These are phyloP conservation scores for Aristolochia californica DNA, from an alignment of 164 flowering plant genomes.

Conservation along the genomic window DNA sequence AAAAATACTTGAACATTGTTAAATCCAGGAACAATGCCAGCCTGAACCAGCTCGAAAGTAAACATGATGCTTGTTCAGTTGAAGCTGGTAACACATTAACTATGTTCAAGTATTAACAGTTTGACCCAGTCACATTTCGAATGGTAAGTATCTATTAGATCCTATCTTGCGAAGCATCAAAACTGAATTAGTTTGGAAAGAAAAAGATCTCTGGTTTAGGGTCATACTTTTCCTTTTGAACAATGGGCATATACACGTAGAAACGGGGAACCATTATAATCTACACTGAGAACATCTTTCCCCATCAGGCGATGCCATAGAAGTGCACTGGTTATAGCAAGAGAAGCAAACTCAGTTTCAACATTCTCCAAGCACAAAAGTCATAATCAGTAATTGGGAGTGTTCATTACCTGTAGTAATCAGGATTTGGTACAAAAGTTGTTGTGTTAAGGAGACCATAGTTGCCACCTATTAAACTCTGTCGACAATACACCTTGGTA, in stretches of 20 bases:
- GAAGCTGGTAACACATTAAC: too few relatives aligned
- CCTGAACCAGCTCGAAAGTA: too few relatives aligned
- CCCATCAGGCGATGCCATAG: slow-evolving; percentile 95
- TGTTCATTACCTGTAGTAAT: slow-evolving; percentile 63
- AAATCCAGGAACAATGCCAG: too few relatives aligned
- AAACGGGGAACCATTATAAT: slow-evolving; percentile 29
- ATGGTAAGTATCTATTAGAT: too few relatives aligned
- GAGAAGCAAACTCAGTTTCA: not conserved
- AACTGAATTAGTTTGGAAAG: not conserved
- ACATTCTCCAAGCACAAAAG: not conserved
- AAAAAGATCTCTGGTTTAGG: not conserved
- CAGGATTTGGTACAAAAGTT: slow-evolving; percentile 78
- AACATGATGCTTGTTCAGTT: too few relatives aligned
- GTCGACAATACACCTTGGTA: slow-evolving; percentile 81
- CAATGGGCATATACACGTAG: slow-evolving; percentile 89
- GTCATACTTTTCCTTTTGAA: slow-evolving; percentile 65
- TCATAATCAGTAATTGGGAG: not conserved
- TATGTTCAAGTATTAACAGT: too few relatives aligned
- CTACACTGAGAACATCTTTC: slow-evolving; percentile 49
- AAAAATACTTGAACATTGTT: too few relatives aligned
- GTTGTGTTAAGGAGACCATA: slow-evolving; percentile 76
- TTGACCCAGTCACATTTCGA: too few relatives aligned
- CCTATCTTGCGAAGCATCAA: not conserved
- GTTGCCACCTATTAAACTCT: slow-evolving; percentile 77
- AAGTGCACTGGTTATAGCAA: slow-evolving; percentile 52